Evolutionary conservation across 2,329 filamentous ascomycete genomes (phyloP).

Genomic region (Clarireedia hainanense): DNA sequence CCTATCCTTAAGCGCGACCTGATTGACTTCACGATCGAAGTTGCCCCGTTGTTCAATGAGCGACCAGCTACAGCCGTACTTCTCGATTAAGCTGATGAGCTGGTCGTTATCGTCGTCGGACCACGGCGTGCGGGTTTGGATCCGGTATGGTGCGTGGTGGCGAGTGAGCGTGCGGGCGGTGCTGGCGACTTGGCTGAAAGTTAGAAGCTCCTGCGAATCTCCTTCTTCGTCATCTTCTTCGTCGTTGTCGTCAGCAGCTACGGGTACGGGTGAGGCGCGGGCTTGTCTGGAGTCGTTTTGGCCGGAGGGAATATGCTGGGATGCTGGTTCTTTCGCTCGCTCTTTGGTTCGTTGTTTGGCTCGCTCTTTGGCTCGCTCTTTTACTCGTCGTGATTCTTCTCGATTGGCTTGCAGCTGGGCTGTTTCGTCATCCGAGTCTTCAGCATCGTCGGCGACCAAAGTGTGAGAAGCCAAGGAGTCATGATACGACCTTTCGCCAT

Average conservation of each 20-base stretch:
- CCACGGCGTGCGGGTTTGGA: slow-evolving; percentile 28
- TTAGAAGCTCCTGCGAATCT: too few relatives aligned
- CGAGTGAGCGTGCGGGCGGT: not conserved
- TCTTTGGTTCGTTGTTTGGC: too few relatives aligned
- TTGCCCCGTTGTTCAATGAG: slow-evolving; percentile 34
- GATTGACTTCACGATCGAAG: slow-evolving; percentile 28
- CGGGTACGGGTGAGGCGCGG: too few relatives aligned
- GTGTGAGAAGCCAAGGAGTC: too few relatives aligned
- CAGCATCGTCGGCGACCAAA: slow-evolving; percentile 2
- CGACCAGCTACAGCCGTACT: slow-evolving; percentile 39
- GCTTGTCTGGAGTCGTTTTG: too few relatives aligned
- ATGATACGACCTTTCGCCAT: too few relatives aligned
- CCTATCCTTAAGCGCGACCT: slow-evolving; percentile 47
- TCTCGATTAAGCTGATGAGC: slow-evolving; percentile 41
- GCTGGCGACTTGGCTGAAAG: slow-evolving; percentile 1
- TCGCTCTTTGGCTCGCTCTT: too few relatives aligned
- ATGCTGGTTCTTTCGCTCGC: too few relatives aligned
- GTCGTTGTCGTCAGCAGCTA: not conserved
- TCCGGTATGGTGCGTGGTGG: not conserved
- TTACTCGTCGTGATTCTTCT: not conserved
- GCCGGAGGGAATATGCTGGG: too few relatives aligned
- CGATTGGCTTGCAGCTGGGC: not conserved
- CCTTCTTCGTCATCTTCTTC: not conserved
- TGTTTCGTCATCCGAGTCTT: slow-evolving; percentile 1
- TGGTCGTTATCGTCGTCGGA: slow-evolving; percentile 33